A percentile compares a stretch with the other conserved stretches of the same genome.
Conservation (phyloP, 805 yeast genomes). For the Starmera caribaea region DNA sequence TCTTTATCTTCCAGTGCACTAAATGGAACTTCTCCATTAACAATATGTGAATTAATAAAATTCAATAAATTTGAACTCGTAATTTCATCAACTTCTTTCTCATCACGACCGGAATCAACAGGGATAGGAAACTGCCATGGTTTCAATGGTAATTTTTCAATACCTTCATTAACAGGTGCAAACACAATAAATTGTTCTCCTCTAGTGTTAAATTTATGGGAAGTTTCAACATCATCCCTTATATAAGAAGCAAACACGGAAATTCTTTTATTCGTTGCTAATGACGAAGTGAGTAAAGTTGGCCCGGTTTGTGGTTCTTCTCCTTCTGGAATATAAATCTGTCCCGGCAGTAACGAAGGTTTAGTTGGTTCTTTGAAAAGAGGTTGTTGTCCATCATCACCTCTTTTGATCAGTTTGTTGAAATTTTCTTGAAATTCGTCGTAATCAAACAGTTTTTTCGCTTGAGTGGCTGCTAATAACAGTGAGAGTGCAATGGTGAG, state of each 20-base stretch:
- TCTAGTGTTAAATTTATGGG: constrained; percentile 35
- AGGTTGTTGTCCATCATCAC: constrained; percentile 6
- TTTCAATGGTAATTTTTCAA: constrained; percentile 38
- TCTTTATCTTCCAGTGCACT: constrained; percentile 7
- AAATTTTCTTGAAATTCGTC: background rate
- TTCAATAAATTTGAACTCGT: constrained; percentile 41
- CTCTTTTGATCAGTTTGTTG: background rate
- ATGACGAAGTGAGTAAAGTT: constrained; percentile 20
- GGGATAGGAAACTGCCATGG: constrained; percentile 78
- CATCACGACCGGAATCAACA: constrained; percentile 27
- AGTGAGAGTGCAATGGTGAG: background rate
- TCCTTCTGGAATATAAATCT: constrained; percentile 15
- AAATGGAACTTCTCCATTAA: constrained; percentile 22
- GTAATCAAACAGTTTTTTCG: constrained; percentile 1
- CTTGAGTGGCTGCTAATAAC: background rate
- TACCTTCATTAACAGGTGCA: constrained; percentile 63
- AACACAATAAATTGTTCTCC: constrained; percentile 41
- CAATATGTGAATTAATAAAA: constrained; percentile 58
- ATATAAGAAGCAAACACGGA: constrained; percentile 61
- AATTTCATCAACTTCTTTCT: constrained; percentile 36
- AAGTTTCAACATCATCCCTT: constrained; percentile 49
- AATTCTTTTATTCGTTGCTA: constrained; percentile 28
- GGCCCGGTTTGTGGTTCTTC: constrained; percentile 20
- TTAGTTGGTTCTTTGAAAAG: constrained; percentile 11
- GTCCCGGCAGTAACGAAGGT: background rate